Percentiles rank a stretch among this genome's conserved stretches.
phyloP scores from a whole-genome alignment of 352 stramenopile genomes.

The Pilasporangium apinafurcum region DNA sequence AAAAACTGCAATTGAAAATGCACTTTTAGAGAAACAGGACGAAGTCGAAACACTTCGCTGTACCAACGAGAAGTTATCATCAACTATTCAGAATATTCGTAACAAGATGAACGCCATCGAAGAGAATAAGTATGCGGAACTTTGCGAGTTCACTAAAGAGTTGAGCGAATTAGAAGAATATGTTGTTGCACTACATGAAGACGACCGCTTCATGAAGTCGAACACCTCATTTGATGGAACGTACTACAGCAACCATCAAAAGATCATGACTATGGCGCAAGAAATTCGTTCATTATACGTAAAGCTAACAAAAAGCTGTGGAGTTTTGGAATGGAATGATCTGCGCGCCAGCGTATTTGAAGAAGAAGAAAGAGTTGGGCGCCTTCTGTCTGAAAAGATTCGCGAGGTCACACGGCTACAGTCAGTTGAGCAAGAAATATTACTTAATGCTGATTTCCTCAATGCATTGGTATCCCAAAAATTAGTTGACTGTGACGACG shows the following conservation, averaged over 20 bases:
- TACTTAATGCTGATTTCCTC: constrained; percentile 60
- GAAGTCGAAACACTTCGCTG: constrained; percentile 31
- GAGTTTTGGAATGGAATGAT: constrained; percentile 54
- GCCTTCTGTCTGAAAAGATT: constrained; percentile 17
- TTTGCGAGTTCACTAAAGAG: constrained; percentile 22
- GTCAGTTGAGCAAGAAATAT: constrained; percentile 41
- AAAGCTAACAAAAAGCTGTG: constrained; percentile 47
- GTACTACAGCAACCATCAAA: constrained; percentile 35
- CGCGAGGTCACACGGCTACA: constrained; percentile 30
- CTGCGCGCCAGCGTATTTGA: constrained; percentile 33
- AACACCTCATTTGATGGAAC: constrained; percentile 29
- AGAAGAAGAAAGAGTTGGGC: constrained; percentile 34
- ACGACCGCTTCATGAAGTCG: too few relatives aligned
- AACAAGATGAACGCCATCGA: constrained; percentile 39
- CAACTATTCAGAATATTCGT: constrained; percentile 26
- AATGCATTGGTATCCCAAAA: constrained; percentile 27
- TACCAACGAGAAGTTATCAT: constrained; percentile 31
- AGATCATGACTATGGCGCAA: constrained; percentile 30
- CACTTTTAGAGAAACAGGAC: constrained; percentile 31
- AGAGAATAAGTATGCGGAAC: constrained; percentile 26
- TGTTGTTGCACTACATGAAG: background rate
- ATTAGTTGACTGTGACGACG: constrained; percentile 5
- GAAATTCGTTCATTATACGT: constrained; percentile 43
- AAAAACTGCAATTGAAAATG: constrained; percentile 28
- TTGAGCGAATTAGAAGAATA: constrained; percentile 31